These are phyloP conservation scores for Austroboletus novae-zelandiae DNA, from an alignment of 1,284 basidiomycete genomes.

Conservation along the genomic window DNA sequence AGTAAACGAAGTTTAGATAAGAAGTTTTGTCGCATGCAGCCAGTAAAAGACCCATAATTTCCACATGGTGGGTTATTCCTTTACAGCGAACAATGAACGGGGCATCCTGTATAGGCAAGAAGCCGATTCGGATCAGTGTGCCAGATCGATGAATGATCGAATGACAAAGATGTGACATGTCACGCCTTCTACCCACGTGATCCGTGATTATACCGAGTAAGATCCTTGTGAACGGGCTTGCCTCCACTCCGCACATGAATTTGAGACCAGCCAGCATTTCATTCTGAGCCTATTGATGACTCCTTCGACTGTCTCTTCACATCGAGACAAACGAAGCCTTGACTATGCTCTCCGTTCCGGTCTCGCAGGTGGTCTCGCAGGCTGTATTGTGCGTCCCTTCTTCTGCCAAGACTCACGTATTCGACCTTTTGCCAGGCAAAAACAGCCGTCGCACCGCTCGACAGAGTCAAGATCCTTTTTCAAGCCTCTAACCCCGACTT, in stretches of 20 bases:
- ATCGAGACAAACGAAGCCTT: conserved; percentile 65
- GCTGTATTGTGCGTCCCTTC: conserved; percentile 78
- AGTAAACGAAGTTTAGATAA: too few species aligned
- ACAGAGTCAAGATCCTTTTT: conserved; percentile 96
- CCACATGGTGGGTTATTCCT: background rate
- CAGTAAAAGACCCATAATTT: too few species aligned
- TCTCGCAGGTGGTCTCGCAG: conserved; percentile 88
- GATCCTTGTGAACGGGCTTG: background rate
- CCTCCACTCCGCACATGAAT: conserved; percentile 15
- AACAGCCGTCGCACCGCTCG: conserved; percentile 94
- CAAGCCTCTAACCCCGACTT: conserved; percentile 95
- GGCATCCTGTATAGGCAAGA: too few species aligned
- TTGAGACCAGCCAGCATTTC: background rate
- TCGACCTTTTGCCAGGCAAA: conserved; percentile 67
- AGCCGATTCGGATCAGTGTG: too few species aligned
- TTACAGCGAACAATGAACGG: background rate
- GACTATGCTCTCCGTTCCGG: conserved; percentile 81
- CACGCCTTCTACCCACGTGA: conserved; percentile 4
- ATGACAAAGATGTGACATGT: background rate
- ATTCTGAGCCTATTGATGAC: conserved; percentile 24
- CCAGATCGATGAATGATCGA: too few species aligned
- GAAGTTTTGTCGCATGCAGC: too few species aligned
- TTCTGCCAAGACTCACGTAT: conserved; percentile 6
- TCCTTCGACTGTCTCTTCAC: conserved; percentile 34
- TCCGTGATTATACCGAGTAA: conserved; percentile 9